Conservation (phyloP, 805 yeast species). For the Yarrowia keelungensis region DNA sequence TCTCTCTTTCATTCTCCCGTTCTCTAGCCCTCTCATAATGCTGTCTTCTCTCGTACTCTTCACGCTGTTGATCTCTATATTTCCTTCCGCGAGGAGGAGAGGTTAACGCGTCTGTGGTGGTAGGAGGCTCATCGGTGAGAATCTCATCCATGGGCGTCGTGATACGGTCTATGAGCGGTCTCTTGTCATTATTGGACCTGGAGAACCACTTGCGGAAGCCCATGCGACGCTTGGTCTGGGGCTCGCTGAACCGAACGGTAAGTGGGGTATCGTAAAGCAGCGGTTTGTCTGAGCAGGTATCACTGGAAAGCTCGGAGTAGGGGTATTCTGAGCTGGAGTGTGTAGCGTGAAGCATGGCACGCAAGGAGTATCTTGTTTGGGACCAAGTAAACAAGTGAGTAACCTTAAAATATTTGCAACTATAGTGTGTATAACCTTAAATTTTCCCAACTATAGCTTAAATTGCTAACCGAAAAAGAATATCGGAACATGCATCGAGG, state of each 20-base stretch:
- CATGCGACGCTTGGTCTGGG: constrained; percentile 16
- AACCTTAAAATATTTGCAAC: background rate
- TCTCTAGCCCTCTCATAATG: constrained; percentile 18
- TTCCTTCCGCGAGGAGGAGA: constrained; percentile 10
- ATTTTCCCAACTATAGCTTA: too few species aligned
- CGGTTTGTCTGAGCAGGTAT: constrained; percentile 1
- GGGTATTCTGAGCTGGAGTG: constrained; percentile 5
- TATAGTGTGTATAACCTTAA: too few species aligned
- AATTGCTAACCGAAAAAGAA: background rate
- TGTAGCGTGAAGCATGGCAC: constrained; percentile 26
- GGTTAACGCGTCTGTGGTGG: constrained; percentile 5
- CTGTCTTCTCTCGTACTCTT: constrained; percentile 24
- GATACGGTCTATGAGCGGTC: constrained; percentile 30
- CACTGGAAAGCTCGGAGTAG: constrained; percentile 20
- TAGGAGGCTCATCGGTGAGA: constrained; percentile 18
- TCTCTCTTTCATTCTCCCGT: background rate
- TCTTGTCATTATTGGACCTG: constrained; percentile 12
- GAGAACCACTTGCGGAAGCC: constrained; percentile 31
- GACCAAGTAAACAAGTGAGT: background rate
- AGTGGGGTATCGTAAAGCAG: constrained; percentile 22
- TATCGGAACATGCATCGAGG: constrained; percentile 1
- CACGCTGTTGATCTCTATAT: constrained; percentile 18
- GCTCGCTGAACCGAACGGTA: constrained; percentile 10
- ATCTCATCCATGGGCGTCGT: constrained; percentile 34
- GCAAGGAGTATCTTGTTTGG: background rate